Evolutionary conservation across 495 filamentous ascomycete genomes (phyloP).

Genomic region (Thermochaetoides thermophila): DNA sequence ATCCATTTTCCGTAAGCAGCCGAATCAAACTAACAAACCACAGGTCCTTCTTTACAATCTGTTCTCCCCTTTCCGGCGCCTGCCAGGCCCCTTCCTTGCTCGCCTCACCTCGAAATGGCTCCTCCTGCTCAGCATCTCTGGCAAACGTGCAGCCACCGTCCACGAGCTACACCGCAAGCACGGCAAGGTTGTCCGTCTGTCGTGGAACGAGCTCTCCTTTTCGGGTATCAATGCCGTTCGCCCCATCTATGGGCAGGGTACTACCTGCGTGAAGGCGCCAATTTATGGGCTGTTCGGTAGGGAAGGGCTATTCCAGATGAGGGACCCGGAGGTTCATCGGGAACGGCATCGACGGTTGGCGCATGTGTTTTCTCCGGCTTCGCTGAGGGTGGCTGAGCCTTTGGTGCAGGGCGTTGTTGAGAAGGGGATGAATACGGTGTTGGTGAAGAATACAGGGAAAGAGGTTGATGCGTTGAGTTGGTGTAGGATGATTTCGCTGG

Average conservation of each 20-base stretch:
- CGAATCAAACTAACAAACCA: too few relatives aligned
- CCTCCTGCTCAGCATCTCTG: constrained; percentile 14
- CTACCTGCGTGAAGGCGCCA: constrained; percentile 14
- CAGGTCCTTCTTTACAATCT: constrained; percentile 2
- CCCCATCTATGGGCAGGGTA: constrained; percentile 16
- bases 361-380: constrained; percentile 1
- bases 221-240: constrained; percentile 16
- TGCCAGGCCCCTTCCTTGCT: constrained; percentile 28
- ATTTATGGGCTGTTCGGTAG: constrained; percentile 46
- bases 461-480: constrained; percentile 3
- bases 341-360: constrained; percentile 1
- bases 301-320: constrained; percentile 39
- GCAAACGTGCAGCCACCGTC: constrained; percentile 15
- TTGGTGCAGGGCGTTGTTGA: constrained; percentile 1
- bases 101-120: constrained; percentile 25
- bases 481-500: constrained; percentile 4
- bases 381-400: constrained; percentile 5
- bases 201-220: constrained; percentile 32
- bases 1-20: too few relatives aligned
- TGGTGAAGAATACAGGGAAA: background rate
- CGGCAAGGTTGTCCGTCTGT: constrained; percentile 36
- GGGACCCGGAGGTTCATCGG: constrained; percentile 9
- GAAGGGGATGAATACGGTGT: background rate
- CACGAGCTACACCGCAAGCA: constrained; percentile 27
- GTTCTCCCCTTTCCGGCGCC: constrained; percentile 1